Conservation (phyloP, 2,329 filamentous ascomycete genomes). For the Fusarium humuli region DNA sequence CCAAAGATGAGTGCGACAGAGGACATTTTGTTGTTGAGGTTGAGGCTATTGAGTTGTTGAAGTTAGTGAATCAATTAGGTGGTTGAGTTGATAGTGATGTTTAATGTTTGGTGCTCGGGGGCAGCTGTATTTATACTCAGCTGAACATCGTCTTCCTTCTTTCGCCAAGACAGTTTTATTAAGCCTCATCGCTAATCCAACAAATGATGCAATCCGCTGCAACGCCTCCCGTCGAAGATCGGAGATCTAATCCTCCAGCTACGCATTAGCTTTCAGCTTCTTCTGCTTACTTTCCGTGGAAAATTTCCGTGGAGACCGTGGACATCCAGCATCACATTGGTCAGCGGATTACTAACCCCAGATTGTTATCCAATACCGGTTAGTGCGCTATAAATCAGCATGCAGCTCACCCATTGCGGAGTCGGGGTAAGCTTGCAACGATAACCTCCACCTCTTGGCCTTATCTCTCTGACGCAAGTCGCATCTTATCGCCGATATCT, state of each 20-base stretch:
- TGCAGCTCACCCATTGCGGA: neutral
- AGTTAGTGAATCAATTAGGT: rapidly evolving
- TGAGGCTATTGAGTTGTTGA: rapidly evolving
- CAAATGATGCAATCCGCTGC: neutral
- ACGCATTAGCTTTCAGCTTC: neutral
- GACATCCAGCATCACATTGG: neutral
- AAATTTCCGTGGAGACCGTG: neutral
- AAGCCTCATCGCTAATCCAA: neutral
- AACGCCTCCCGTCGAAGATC: neutral
- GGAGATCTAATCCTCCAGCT: neutral
- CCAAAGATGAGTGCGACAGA: constrained; percentile 17
- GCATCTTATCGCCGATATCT: neutral
- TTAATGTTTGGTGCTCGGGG: neutral
- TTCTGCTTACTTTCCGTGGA: neutral
- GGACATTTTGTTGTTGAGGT: neutral
- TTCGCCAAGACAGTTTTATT: rapidly evolving
- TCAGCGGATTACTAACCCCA: constrained; percentile 7
- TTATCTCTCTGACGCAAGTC: no score
- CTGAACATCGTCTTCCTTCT: neutral
- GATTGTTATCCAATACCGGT: neutral
- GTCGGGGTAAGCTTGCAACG: neutral
- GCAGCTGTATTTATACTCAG: neutral
- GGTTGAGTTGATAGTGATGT: neutral
- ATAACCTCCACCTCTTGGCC: neutral
- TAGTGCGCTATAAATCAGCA: neutral